phyloP scores from a whole-genome alignment of 73 alveolate species.

The Paramecium biaurelia region DNA sequence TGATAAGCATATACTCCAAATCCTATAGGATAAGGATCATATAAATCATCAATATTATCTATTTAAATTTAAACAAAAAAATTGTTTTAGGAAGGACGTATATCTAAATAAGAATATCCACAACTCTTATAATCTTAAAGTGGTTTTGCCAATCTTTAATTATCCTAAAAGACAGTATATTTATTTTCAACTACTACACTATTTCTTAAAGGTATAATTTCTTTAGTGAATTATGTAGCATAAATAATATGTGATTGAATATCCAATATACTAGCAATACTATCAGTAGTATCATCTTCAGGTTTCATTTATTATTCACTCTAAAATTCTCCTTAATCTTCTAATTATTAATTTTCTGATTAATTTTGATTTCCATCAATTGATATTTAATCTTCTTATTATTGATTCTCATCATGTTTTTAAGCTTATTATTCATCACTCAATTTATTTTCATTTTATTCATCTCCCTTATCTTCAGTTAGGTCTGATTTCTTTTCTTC shows the following conservation, averaged over 20 bases:
- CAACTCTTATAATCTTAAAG: conserved; percentile 45
- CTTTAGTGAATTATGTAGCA: neutral
- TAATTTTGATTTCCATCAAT: neutral
- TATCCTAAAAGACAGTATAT: conserved; percentile 22
- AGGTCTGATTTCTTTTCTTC: neutral
- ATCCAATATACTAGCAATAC: neutral
- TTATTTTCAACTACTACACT: neutral
- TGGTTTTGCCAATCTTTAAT: neutral
- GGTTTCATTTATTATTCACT: neutral
- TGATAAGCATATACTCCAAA: conserved; percentile 51
- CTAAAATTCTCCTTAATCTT: neutral
- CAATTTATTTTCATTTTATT: neutral
- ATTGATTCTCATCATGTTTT: neutral
- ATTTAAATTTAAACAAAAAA: neutral
- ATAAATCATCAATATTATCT: conserved; percentile 32
- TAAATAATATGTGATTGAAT: neutral
- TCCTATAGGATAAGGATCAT: conserved; percentile 42
- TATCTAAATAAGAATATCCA: conserved; percentile 19
- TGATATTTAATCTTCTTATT: neutral
- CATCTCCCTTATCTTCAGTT: neutral
- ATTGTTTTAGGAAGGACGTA: neutral
- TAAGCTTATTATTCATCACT: neutral
- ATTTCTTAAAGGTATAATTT: neutral
- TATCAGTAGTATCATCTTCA: conserved; percentile 39
- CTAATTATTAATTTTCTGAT: neutral